Base-by-base conservation (phyloP, 441 rosid genomes). In the Populus hybrid region DNA sequence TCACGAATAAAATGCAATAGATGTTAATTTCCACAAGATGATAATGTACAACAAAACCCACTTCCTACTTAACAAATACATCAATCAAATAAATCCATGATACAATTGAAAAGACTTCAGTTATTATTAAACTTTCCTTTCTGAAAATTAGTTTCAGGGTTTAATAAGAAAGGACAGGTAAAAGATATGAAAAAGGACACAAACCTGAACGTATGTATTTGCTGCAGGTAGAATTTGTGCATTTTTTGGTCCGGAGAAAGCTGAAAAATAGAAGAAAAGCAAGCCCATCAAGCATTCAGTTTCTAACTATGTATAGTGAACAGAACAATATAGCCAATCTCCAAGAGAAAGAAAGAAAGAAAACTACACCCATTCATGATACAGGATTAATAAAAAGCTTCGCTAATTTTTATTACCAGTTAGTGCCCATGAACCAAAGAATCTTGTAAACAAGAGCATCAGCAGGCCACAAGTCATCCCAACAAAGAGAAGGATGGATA, bases 141-240 rank as follows among this genome's bases (percentile, higher is more conserved):
- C 66, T 16, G n/a, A 23, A 40, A 68, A 40, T 32, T 42, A 69
- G 19, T 40, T 71, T 9, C 30, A 14, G 42, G 42, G 35, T 11
- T 73, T 50, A 75, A 75, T 6, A 69, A 67, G 36, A 67, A 75
- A 28, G 74, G 57, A 72, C n/a, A 69, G 4, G 26, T 26, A 71
- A 72, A 53, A 72, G 36, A 71, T 67, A 12, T 4, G 67, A 82
- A 83, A 71, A 75, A 50, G 76, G 76, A 64, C 34, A 75, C 40
- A 53, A 79, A 89, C 91, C 90, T 86, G 84, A 79, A 84, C 86
- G 77, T 89, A 88, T 79, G 81, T 85, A 70, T 83, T 84, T 67
- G 91, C 91, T 67, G 85, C 88, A 77, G 88, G 86, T 66, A 89
- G 78, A 74, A 89, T 72, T 50, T 85, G 87, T 6, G 71, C 75